A percentile compares a stretch with the other conserved stretches of the same genome.
Evolutionary conservation across 805 yeast genomes (phyloP).

Genomic region (Candida boleticola): DNA sequence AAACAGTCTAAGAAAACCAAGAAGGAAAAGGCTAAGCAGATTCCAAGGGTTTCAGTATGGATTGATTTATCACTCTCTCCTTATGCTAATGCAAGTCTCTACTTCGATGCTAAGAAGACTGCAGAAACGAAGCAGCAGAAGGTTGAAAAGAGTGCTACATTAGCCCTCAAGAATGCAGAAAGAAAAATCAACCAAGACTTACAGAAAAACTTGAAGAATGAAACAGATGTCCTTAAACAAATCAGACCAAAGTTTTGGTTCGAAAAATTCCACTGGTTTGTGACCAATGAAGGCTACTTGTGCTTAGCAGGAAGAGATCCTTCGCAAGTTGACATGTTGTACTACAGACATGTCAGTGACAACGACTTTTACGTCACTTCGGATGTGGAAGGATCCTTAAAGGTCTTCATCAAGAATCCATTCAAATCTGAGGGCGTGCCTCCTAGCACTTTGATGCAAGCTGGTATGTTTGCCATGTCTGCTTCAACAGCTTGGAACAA

Average conservation of each 20-base stretch:
- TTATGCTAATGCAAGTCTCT: conserved; percentile 82
- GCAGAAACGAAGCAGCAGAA: conserved; percentile 78
- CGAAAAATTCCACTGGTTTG: conserved; percentile 92
- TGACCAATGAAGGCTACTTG: conserved; percentile 84
- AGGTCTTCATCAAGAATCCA: conserved; percentile 81
- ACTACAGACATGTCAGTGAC: conserved; percentile 70
- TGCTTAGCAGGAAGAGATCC: conserved; percentile 85
- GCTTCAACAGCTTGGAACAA: conserved; percentile 89
- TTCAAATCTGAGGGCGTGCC: conserved; percentile 68
- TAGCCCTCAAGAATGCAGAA: conserved; percentile 83
- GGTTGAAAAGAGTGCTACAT: conserved; percentile 71
- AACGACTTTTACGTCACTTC: conserved; percentile 72
- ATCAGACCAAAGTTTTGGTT: conserved; percentile 81
- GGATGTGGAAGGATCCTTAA: conserved; percentile 70
- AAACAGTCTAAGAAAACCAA: conserved; percentile 9
- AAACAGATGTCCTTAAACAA: conserved; percentile 49
- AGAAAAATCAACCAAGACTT: conserved; percentile 71
- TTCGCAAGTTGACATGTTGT: conserved; percentile 75
- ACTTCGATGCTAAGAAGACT: conserved; percentile 71
- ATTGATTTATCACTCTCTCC: conserved; percentile 74
- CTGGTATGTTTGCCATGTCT: conserved; percentile 80
- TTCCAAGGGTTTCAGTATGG: conserved; percentile 44
- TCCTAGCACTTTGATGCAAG: conserved; percentile 85
- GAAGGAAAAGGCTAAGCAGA: background rate
- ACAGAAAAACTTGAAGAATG: conserved; percentile 56